phyloP scores from a whole-genome alignment of 140 eudicot species.

The Bidens hawaiensis region DNA sequence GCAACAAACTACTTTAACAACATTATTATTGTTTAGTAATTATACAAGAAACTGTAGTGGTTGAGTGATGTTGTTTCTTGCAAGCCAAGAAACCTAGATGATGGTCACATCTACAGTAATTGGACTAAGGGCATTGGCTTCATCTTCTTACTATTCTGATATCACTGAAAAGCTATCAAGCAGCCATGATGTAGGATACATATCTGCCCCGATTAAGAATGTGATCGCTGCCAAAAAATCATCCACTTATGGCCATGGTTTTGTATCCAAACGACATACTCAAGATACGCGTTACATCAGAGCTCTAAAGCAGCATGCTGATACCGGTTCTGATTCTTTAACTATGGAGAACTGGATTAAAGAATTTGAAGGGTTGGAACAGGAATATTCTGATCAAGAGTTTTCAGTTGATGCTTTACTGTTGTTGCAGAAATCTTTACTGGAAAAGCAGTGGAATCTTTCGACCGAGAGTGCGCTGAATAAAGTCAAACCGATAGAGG shows the following conservation, averaged over 20 bases:
- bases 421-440: constrained; percentile 59
- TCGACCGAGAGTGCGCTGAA: constrained; percentile 38
- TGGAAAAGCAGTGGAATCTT: constrained; percentile 88
- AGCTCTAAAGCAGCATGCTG: constrained; percentile 61
- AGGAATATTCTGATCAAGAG: constrained; percentile 27
- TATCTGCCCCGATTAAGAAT: constrained; percentile 31
- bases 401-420: constrained; percentile 66
- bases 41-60: constrained; percentile 4
- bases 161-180: constrained; percentile 46
- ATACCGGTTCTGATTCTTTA: constrained; percentile 36
- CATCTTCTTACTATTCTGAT: constrained; percentile 73
- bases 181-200: constrained; percentile 30
- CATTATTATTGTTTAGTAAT: background rate
- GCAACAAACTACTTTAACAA: background rate
- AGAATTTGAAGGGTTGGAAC: constrained; percentile 28
- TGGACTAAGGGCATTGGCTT: constrained; percentile 66
- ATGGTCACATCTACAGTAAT: constrained; percentile 81
- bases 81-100: constrained; percentile 28
- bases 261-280: constrained; percentile 30
- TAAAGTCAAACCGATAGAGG: constrained; percentile 22
- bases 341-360: constrained; percentile 40
- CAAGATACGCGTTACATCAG: constrained; percentile 37
- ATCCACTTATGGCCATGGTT: constrained; percentile 38
- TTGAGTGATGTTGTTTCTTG: constrained; percentile 14
- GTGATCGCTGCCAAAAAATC: constrained; percentile 47